Base-by-base conservation (phyloP, 352 stramenopile genomes). In the Phytopythium oedochilum region DNA sequence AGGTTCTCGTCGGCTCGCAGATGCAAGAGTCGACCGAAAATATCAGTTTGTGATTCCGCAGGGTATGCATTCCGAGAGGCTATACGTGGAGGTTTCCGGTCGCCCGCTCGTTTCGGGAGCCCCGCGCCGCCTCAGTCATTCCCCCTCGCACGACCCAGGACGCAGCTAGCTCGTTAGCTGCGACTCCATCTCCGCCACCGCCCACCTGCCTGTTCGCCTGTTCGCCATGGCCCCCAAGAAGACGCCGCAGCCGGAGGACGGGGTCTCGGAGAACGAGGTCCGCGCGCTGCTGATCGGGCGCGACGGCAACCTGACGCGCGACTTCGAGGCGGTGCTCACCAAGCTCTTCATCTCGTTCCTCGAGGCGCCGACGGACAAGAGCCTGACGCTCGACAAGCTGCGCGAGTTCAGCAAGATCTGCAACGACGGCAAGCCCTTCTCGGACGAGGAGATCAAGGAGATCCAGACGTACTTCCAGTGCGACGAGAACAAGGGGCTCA, bases 401-500 rank as follows among this genome's bases (percentile, higher is more conserved):
- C 86, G 86, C 68, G 81, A 88, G 20, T 94, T 94, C 55, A 92
- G 80, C 80, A 90, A 89, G 75, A 89, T 88, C 59, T 94, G 85
- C 64, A 94, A 94, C 63, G 75, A 93, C 59, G 83, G 83, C 68
- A 91, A 83, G 60, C 74, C 78, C n/a, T 95, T 95, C 70, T 92
- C 83, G 55, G 78, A 92, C 57, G 75, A 81, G 34, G 85, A 95
- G 70, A 92, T 95, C 71, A 90, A 92, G 71, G 85, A 95, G 71
- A 95, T 95, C 68, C 83, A 95, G 78, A 93, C 82, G 39, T 95
- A 95, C 71, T 95, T 95, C 68, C 81, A 95, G 69, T 95, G 85
- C 66, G 83, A 95, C 59, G 85, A 95, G 69, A 94, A 94, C 73
- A 92, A 92, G 75, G 83, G 83, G 17, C 70, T 94, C 60, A 94